Evolutionary conservation across 768 basidiomycete genomes (phyloP), one percentile per base, ranked within the genome.

Genomic region (Cubamyces lactineus): DNA sequence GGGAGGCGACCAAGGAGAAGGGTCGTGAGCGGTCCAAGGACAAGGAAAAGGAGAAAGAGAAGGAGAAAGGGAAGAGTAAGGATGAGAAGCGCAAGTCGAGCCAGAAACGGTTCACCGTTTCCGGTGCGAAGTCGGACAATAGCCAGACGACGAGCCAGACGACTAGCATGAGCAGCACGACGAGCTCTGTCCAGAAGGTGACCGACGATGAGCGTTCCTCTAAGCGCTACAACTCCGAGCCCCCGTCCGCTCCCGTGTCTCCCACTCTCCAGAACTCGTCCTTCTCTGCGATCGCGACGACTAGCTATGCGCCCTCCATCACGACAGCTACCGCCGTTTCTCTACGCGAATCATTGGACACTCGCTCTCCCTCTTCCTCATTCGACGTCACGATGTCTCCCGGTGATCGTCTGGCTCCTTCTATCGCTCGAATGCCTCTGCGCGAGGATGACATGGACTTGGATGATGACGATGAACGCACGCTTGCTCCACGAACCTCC

Each of bases 51-150:
- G 66, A 67, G 53, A 72, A 71, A 63, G 72, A 72, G 39, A 61
- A 73, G 72, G 58, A 64, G 41, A 72, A 64, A 40, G 73, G 66
- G 7, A 57, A 56, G 55, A 75, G 74, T 21, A 71, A 69, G 70
- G 64, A 70, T 54, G 70, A 66, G 13, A 61, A 57, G 41, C 21
- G 55, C 43, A 59, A 46, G 40, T 39, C 40, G 23, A 34, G 38
- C 24, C 28, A 28, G 51, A 43, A 57, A 23, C 51, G 54, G 30
- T 15, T 61, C 39, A 5, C 41, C n/a, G 28, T 16, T 17, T n/a
- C 57, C 26, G 28, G 41, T 41, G 61, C 40, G 38, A 51, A 34
- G 17, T 62, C 67, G 30, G 55, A 56, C 43, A 45, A 46, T 16
- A 67, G 67, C 55, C 69, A 68, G 57, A 66, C 67, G 1, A 48